phyloP scores from a whole-genome alignment of 192 early-diverging fungal species.

The Entomortierella lignicola region DNA sequence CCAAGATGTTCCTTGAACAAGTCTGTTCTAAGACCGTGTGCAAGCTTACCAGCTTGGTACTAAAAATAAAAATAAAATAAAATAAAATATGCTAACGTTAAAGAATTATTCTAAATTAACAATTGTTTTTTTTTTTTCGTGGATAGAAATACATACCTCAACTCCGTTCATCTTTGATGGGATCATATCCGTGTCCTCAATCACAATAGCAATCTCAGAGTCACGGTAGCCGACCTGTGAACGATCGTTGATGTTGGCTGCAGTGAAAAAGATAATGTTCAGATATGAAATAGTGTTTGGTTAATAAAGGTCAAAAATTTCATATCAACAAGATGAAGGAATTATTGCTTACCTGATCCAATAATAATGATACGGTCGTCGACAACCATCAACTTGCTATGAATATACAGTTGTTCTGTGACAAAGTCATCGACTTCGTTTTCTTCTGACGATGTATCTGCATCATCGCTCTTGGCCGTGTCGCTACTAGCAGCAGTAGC shows the following conservation, averaged over 20 bases:
- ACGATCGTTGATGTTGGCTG: slow-evolving; percentile 92
- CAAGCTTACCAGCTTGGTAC: slow-evolving; percentile 81
- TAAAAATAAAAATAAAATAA: no score
- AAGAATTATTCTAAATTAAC: no score
- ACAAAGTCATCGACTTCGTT: slow-evolving; percentile 64
- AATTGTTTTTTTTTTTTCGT: no score
- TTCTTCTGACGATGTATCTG: slow-evolving; percentile 45
- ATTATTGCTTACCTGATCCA: slow-evolving; percentile 68
- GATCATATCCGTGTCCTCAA: slow-evolving; percentile 79
- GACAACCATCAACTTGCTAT: slow-evolving; percentile 89
- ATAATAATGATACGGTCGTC: slow-evolving; percentile 86
- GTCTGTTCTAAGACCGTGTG: slow-evolving; percentile 76
- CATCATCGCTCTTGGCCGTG: not conserved
- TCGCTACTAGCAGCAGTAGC: slow-evolving; percentile 34
- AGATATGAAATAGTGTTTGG: not conserved
- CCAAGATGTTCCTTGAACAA: slow-evolving; percentile 90
- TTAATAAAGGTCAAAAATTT: not conserved
- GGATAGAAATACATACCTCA: slow-evolving; percentile 36
- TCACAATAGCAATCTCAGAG: slow-evolving; percentile 87
- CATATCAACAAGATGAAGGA: not conserved
- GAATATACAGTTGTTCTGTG: slow-evolving; percentile 88
- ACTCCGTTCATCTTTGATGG: slow-evolving; percentile 79
- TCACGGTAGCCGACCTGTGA: slow-evolving; percentile 89
- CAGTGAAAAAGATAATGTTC: not conserved
- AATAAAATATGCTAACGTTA: no score